phyloP scores from a whole-genome alignment of 805 yeast genomes.

The Starmerella scarabaei region DNA sequence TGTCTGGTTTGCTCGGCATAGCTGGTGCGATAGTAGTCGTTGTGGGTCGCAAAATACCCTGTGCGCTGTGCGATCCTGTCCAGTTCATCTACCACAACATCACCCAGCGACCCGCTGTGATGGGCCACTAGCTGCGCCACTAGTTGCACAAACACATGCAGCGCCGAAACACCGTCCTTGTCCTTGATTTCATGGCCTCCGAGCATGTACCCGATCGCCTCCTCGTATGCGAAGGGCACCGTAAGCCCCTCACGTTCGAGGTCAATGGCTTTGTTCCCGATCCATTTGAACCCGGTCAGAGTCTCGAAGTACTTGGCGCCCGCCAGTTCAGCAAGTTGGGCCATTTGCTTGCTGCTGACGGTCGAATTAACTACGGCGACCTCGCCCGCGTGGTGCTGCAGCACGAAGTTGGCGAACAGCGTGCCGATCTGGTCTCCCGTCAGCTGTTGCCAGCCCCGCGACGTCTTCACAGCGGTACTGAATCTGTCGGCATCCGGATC shows the following conservation, averaged over 20 bases:
- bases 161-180: slow-evolving; percentile 84
- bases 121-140: slow-evolving; percentile 36
- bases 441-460: slow-evolving; percentile 55
- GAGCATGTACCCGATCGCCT: slow-evolving; percentile 93
- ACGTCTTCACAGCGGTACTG: slow-evolving; percentile 54
- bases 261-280: slow-evolving; percentile 76
- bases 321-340: slow-evolving; percentile 47
- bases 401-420: slow-evolving; percentile 57
- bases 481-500: slow-evolving; percentile 98
- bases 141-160: slow-evolving; percentile 61
- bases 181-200: slow-evolving; percentile 44
- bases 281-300: slow-evolving; percentile 94
- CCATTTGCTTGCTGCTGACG: slow-evolving; percentile 76
- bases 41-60: slow-evolving; percentile 75
- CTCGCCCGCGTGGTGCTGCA: slow-evolving; percentile 18
- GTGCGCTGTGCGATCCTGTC: slow-evolving; percentile 46
- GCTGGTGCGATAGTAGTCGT: slow-evolving; percentile 68
- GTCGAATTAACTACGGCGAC: slow-evolving; percentile 70
- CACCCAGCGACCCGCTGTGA: slow-evolving; percentile 28
- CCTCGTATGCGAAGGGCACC: slow-evolving; percentile 89
- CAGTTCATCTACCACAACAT: slow-evolving; percentile 33
- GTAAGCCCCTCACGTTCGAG: slow-evolving; percentile 46
- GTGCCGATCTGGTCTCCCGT: slow-evolving; percentile 88
- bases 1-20: slow-evolving; percentile 38
- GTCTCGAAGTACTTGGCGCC: slow-evolving; percentile 66